phyloP scores from a whole-genome alignment of 352 stramenopile genomes.

The Phytophthora sansomeana region DNA sequence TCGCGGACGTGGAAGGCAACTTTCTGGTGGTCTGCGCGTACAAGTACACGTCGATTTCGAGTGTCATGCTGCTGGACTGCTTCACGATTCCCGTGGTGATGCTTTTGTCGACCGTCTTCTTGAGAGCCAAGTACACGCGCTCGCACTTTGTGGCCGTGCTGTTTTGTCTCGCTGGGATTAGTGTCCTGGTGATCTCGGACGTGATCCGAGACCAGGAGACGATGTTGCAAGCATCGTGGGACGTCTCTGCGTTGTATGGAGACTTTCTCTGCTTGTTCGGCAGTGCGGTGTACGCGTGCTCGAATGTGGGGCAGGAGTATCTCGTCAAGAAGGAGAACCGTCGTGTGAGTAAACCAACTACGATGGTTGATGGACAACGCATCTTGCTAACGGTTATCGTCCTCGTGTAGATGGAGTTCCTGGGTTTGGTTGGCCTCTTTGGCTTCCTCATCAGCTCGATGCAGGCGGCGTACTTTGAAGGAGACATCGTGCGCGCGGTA shows the following conservation, averaged over 20 bases:
- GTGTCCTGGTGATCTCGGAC: slow-evolving; percentile 88
- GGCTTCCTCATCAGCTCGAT: slow-evolving; percentile 90
- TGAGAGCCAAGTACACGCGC: slow-evolving; percentile 83
- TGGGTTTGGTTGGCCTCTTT: slow-evolving; percentile 94
- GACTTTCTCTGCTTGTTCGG: slow-evolving; percentile 93
- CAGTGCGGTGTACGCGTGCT: slow-evolving; percentile 91
- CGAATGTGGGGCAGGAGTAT: slow-evolving; percentile 93
- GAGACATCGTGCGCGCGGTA: slow-evolving; percentile 43
- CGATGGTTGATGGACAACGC: not conserved
- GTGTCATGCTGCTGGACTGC: slow-evolving; percentile 95
- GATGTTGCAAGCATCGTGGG: slow-evolving; percentile 37
- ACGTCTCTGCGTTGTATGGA: slow-evolving; percentile 77
- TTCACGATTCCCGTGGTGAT: slow-evolving; percentile 97
- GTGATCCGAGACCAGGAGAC: slow-evolving; percentile 54
- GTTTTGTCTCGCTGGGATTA: slow-evolving; percentile 89
- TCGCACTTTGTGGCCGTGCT: slow-evolving; percentile 80
- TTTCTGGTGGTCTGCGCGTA: slow-evolving; percentile 96
- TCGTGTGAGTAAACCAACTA: slow-evolving; percentile 33
- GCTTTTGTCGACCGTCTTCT: slow-evolving; percentile 91
- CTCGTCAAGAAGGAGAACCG: slow-evolving; percentile 87
- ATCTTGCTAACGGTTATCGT: slow-evolving; percentile 7
- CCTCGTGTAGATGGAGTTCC: slow-evolving; percentile 88
- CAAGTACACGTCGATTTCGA: slow-evolving; percentile 96
- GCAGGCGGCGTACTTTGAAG: slow-evolving; percentile 89
- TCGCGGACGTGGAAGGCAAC: slow-evolving; percentile 96